Evolutionary conservation across 1,284 basidiomycete genomes (phyloP).

Genomic region (Leccinum variabile): DNA sequence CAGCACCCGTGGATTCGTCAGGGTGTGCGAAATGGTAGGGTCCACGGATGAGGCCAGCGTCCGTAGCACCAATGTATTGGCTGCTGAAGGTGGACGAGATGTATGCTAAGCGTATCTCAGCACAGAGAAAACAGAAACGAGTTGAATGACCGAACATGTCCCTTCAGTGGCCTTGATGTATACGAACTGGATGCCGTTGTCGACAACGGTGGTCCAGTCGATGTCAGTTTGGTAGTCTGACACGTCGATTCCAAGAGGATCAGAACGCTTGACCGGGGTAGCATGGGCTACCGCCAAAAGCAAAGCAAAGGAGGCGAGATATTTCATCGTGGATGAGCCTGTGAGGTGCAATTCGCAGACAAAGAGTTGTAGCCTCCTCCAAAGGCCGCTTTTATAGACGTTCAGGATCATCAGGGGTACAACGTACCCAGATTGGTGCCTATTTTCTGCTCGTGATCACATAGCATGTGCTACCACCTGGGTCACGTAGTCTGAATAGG

Average conservation of each 20-base stretch:
- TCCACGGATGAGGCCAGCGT: slow-evolving; percentile 50
- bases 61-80: slow-evolving; percentile 27
- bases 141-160: slow-evolving; percentile 40
- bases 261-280: slow-evolving; percentile 34
- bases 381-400: slow-evolving; percentile 15
- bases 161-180: slow-evolving; percentile 76
- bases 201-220: slow-evolving; percentile 53
- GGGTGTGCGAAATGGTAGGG: slow-evolving; percentile 56
- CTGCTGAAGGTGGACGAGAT: slow-evolving; percentile 38
- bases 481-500: slow-evolving; percentile 8
- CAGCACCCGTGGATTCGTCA: slow-evolving; percentile 41
- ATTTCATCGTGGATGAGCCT: slow-evolving; percentile 21
- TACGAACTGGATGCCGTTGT: slow-evolving; percentile 59
- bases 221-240: slow-evolving; percentile 54
- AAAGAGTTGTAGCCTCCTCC: neutral
- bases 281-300: slow-evolving; percentile 18
- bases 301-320: slow-evolving; percentile 18
- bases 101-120: slow-evolving; percentile 28
- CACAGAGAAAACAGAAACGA: neutral
- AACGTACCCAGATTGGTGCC: neutral
- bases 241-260: slow-evolving; percentile 54
- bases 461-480: slow-evolving; percentile 17
- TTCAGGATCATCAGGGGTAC: neutral
- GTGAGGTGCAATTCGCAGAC: neutral
- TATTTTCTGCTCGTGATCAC: slow-evolving; percentile 7